Evolutionary conservation across 2,329 filamentous ascomycete species (phyloP).

Genomic region (Penicillium sclerotiorum): DNA sequence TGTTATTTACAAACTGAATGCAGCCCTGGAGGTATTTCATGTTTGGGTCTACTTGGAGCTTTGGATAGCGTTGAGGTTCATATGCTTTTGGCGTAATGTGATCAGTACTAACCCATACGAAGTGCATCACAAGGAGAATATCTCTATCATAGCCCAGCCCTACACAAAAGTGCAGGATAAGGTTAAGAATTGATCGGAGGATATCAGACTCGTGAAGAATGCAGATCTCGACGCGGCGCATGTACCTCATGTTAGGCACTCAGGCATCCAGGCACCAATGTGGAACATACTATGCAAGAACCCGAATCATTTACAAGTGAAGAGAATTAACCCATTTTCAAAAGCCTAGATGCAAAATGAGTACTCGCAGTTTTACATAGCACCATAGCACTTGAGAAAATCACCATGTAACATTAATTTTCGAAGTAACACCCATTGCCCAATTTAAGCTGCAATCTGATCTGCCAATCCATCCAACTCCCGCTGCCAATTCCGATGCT

Average conservation of each 20-base stretch:
- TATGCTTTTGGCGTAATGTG: no score
- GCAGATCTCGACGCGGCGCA: background rate
- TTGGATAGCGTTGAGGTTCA: no score
- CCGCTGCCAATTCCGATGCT: conserved; percentile 74
- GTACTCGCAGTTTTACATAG: no score
- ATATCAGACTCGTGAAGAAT: conserved; percentile 8
- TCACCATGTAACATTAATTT: background rate
- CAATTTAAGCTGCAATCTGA: conserved; percentile 67
- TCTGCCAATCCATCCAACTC: conserved; percentile 70
- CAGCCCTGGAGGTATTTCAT: no score
- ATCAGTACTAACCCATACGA: background rate
- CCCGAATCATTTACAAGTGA: no score
- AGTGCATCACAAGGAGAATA: background rate
- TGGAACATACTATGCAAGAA: no score
- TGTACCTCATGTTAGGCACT: no score
- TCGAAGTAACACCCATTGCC: background rate
- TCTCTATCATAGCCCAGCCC: background rate
- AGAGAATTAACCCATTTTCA: background rate
- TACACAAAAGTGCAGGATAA: background rate
- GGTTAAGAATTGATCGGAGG: background rate
- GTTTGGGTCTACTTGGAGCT: no score
- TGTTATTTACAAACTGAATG: no score
- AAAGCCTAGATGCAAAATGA: background rate
- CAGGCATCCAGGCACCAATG: background rate
- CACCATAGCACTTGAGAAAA: no score